A percentile compares a stretch with the other conserved stretches of the same genome.
Conservation (phyloP, 2,329 filamentous ascomycete species). For the Pleoardoris graminearum region DNA sequence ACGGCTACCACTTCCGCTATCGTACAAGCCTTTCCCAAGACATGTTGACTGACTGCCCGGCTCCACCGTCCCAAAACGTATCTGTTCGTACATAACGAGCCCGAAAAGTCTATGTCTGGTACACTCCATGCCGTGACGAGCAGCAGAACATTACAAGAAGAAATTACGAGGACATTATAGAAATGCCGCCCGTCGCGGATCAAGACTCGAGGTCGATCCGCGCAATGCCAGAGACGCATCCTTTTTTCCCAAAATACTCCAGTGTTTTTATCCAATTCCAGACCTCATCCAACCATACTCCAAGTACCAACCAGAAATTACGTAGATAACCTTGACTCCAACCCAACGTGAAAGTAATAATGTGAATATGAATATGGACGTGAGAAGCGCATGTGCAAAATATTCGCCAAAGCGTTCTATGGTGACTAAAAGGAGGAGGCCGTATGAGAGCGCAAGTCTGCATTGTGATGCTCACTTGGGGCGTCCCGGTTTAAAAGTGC, state of each 20-base stretch:
- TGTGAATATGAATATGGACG: background rate
- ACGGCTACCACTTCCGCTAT: background rate
- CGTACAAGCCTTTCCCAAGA: slow-evolving; percentile 1
- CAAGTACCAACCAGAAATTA: background rate
- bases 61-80: background rate
- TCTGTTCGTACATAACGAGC: background rate
- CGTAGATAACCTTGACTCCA: background rate
- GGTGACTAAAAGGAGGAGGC: background rate
- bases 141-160: background rate
- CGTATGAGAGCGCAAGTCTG: background rate
- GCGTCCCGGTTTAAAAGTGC: slow-evolving; percentile 35
- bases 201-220: background rate
- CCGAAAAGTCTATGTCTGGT: background rate
- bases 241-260: background rate
- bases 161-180: background rate
- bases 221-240: background rate
- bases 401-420: background rate
- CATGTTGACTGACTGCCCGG: background rate
- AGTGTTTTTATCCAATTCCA: background rate
- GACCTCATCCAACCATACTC: background rate
- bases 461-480: background rate
- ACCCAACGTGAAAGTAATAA: background rate
- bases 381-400: background rate
- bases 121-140: background rate
- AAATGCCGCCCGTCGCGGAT: background rate